Percentiles rank a stretch among this genome's conserved stretches.
Evolutionary conservation across 352 stramenopile species (phyloP).

Genomic region (Phytophthora parvispora): DNA sequence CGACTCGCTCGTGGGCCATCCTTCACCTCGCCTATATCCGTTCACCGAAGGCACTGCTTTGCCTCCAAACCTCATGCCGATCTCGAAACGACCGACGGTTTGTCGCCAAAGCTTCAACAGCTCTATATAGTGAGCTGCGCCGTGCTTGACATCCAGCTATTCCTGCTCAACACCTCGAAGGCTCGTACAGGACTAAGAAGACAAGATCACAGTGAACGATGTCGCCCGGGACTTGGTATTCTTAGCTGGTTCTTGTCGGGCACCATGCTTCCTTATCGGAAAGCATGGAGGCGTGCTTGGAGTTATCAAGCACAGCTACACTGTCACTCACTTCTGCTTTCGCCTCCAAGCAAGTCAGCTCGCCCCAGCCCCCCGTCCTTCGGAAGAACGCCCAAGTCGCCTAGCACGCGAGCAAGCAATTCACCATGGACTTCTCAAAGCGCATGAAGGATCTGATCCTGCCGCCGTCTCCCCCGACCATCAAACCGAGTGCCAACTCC

Average conservation of each 20-base stretch:
- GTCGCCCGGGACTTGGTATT: constrained; percentile 22
- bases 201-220: background rate
- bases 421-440: constrained; percentile 79
- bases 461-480: constrained; percentile 54
- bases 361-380: background rate
- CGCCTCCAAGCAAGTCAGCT: constrained; percentile 29
- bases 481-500: constrained; percentile 63
- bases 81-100: constrained; percentile 33
- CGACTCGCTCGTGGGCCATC: constrained; percentile 42
- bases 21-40: constrained; percentile 17
- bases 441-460: constrained; percentile 80
- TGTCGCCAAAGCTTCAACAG: constrained; percentile 7
- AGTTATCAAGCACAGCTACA: background rate
- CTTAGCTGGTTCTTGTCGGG: constrained; percentile 39
- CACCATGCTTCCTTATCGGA: constrained; percentile 9
- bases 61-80: constrained; percentile 19
- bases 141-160: constrained; percentile 20
- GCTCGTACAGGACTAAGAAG: constrained; percentile 4
- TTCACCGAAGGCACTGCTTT: background rate
- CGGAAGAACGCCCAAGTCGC: constrained; percentile 11
- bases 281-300: background rate
- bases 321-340: constrained; percentile 39
- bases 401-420: constrained; percentile 13
- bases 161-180: constrained; percentile 7
- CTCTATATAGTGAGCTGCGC: background rate